Evolutionary conservation across 257 asterid genomes (phyloP).

Genomic region (Solanum lycopersicoides): DNA sequence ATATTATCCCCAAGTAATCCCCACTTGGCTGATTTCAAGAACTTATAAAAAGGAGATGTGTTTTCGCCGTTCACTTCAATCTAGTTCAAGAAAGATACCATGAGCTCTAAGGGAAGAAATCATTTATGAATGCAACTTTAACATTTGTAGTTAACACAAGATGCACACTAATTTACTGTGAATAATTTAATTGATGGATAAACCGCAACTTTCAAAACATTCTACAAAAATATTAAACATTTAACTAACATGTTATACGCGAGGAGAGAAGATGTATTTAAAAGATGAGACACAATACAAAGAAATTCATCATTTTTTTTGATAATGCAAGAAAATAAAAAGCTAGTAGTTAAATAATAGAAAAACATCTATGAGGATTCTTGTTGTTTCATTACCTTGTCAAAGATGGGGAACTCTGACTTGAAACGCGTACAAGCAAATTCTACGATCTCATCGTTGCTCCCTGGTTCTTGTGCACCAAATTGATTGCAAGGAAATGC

Average conservation of each 20-base stretch:
- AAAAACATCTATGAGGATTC: neutral
- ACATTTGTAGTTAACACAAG: neutral
- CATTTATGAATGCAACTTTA: neutral
- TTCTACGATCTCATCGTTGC: conserved; percentile 49
- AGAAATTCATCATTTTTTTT: neutral
- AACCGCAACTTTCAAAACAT: neutral
- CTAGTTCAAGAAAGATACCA: conserved; percentile 14
- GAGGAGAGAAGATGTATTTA: neutral
- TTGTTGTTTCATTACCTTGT: conserved; percentile 31
- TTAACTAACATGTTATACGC: neutral
- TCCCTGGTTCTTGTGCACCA: conserved; percentile 84
- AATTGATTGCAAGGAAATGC: conserved; percentile 96
- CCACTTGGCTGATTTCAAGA: conserved; percentile 73
- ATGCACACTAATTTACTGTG: neutral
- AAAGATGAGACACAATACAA: neutral
- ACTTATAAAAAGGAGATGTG: conserved; percentile 66
- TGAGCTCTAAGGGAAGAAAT: neutral
- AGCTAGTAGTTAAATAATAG: neutral
- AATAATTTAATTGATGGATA: neutral
- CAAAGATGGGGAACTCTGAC: conserved; percentile 67
- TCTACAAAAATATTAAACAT: neutral
- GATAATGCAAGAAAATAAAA: neutral
- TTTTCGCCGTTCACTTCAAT: conserved; percentile 69
- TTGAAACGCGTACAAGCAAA: conserved; percentile 73
- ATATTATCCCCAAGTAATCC: conserved; percentile 69